Base-by-base conservation (phyloP, 768 basidiomycete genomes). In the Cytidiella melzeri region DNA sequence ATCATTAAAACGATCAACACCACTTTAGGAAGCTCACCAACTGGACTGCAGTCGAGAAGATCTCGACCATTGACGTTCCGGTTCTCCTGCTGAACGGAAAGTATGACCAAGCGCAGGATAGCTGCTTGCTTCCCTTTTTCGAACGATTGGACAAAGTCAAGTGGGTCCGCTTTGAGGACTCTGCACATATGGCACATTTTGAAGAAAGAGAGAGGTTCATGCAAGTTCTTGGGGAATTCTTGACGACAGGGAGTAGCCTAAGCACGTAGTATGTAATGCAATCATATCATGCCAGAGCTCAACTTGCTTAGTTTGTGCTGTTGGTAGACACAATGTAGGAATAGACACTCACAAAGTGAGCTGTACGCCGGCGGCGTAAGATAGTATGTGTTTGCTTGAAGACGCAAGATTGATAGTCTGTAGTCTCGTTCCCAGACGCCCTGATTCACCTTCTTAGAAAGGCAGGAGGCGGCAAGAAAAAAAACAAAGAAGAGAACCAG, bases 171-270 rank as follows among this genome's bases (percentile, higher is more conserved):
- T 64, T 65, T 50, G 60, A 58, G 38, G 37, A 60, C 3, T 64
- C 61, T 6, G 64, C 62, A 42, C 67, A 68, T 45, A 61, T 53
- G 43, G 57, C 67, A 24, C 56, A 57, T 39, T 58, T 51, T 48
- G 66, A 68, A 54, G 64, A 68, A 47, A 53, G 66, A 23, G 60
- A 59, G 23, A 36, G 47, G 43, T 63, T 57, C 46, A 63, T 64
- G 49, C 21, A 61, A 23, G 43, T 50, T 12, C 53, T 64, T 9
- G 53, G 41, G 1, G 53, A 58, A 2, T 66, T 64, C 45, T 43
- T 62, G 21, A 36, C 23, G 13, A 7, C 30, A 15, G 30, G 30
- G n/a, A n/a, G n/a, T n/a, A n/a, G n/a, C n/a, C n/a, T n/a, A n/a
- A n/a, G n/a, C n/a, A n/a, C n/a, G n/a, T n/a, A n/a, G n/a, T n/a